phyloP scores from a whole-genome alignment of 2,329 filamentous ascomycete species.

The Harringtonia lauricola region DNA sequence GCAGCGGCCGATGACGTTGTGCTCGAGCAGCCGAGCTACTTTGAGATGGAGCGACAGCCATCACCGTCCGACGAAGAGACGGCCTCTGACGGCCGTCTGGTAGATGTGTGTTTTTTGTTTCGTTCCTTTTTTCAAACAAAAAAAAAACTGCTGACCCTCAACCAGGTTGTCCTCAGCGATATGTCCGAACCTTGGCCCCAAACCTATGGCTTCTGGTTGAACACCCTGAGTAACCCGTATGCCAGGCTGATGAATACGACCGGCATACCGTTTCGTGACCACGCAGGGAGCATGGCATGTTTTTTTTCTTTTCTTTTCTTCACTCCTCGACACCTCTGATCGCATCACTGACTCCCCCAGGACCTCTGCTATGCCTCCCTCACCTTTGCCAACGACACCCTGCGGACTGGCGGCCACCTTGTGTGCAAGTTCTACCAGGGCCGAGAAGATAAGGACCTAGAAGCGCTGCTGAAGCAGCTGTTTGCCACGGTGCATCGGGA shows the following conservation, averaged over 20 bases:
- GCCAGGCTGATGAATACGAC: slow-evolving; percentile 99
- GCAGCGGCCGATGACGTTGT: slow-evolving; percentile 14
- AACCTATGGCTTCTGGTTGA: slow-evolving; percentile 67
- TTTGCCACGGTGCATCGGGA: slow-evolving; percentile 75
- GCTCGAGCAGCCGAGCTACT: slow-evolving; percentile 43
- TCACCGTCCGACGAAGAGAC: slow-evolving; percentile 15
- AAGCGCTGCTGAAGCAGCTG: slow-evolving; percentile 60
- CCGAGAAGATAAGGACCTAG: slow-evolving; percentile 68
- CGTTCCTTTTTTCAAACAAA: background rate
- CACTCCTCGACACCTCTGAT: too few species aligned
- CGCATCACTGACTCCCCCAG: slow-evolving; percentile 32
- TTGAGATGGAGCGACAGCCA: slow-evolving; percentile 50
- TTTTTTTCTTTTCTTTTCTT: background rate
- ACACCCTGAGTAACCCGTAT: slow-evolving; percentile 91
- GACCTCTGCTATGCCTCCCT: slow-evolving; percentile 83
- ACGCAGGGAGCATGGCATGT: slow-evolving; percentile 87
- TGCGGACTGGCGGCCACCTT: slow-evolving; percentile 76
- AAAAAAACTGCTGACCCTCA: too few species aligned
- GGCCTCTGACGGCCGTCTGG: slow-evolving; percentile 43
- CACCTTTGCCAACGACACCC: slow-evolving; percentile 72
- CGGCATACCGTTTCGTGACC: slow-evolving; percentile 75
- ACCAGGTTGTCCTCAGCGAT: slow-evolving; percentile 81
- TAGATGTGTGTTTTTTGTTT: slow-evolving; percentile 46
- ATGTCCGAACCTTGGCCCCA: slow-evolving; percentile 97
- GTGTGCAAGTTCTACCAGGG: slow-evolving; percentile 98